These are phyloP conservation scores for Wickerhamomyces sydowiorum DNA, from an alignment of 805 yeast genomes.

Conservation along the genomic window DNA sequence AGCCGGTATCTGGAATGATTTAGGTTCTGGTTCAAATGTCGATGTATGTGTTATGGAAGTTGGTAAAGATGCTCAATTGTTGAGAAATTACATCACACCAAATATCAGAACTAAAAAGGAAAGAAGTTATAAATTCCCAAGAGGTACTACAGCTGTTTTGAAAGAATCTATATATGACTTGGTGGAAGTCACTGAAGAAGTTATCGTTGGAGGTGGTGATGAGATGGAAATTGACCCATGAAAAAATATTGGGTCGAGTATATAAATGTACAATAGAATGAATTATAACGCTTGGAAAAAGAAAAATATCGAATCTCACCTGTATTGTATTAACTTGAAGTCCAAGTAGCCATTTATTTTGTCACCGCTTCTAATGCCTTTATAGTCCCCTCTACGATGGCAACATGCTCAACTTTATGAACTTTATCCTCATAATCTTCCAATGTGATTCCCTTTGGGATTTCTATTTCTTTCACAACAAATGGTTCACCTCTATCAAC, in stretches of 20 bases:
- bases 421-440: slow-evolving; percentile 80
- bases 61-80: slow-evolving; percentile 80
- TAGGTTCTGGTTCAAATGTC: slow-evolving; percentile 98
- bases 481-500: slow-evolving; percentile 93
- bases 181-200: slow-evolving; percentile 65
- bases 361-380: slow-evolving; percentile 38
- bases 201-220: slow-evolving; percentile 34
- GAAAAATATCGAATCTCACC: neutral
- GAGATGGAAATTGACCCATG: slow-evolving; percentile 44
- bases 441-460: slow-evolving; percentile 65
- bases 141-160: slow-evolving; percentile 92
- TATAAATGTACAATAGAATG: neutral
- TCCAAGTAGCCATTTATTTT: neutral
- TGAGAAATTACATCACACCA: slow-evolving; percentile 87
- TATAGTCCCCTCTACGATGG: slow-evolving; percentile 88
- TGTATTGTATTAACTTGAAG: neutral
- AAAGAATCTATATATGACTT: slow-evolving; percentile 59
- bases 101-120: slow-evolving; percentile 81
- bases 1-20: slow-evolving; percentile 98
- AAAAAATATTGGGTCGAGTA: too few relatives aligned
- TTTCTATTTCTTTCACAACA: slow-evolving; percentile 70
- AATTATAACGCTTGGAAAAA: neutral
- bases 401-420: slow-evolving; percentile 79
- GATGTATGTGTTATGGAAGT: slow-evolving; percentile 96
- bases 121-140: slow-evolving; percentile 74